Base-by-base conservation (phyloP, 768 basidiomycete species). In the Mycena metata region DNA sequence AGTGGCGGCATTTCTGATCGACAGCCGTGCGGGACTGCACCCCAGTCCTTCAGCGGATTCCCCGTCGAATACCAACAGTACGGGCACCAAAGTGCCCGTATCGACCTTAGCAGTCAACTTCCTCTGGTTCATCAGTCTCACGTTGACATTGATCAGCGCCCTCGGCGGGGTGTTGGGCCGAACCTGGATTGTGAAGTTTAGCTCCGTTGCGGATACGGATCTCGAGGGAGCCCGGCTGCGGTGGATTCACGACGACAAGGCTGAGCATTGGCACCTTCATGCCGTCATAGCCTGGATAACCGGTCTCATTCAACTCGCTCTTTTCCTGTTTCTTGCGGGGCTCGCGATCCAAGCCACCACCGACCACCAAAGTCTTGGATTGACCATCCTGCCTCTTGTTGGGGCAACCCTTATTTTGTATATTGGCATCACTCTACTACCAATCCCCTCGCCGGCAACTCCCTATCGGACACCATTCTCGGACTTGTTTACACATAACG, bases 131-230 rank as follows among this genome's bases (percentile, higher is more conserved):
- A 35, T 21, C 60, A 61, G 60, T 35, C 49, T 61, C 16, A 49
- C 60, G 13, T 49, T 61, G 47, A 61, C 60, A 6, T 62, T 62
- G 19, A 62, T 62, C 60, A 62, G 60, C 50, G 60, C 60, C 16
- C 50, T 62, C 24, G 60, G 50, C 9, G 60, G 50, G 15, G 60
- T 62, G 36, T 35, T 62, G 35, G 60, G 50, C n/a, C 60, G 52
- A 21, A 62, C 60, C 9, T 62, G 60, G 60, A 26, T 62, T 43
- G 49, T 51, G 5, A 41, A 62, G 39, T 62, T 62, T 36, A 52
- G 60, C 23, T 62, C 52, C 13, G 45, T 62, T 52, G 21, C 60
- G 24, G 43, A 50, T 15, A 39, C 43, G 24, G 60, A 50, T 26
- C 52, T 41, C 60, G 52, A 36, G 17, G 60, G 60, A 4, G 60